These are phyloP conservation scores for Spizellomyces sp. DNA, from an alignment of 192 early-diverging fungal species.

Conservation along the genomic window DNA sequence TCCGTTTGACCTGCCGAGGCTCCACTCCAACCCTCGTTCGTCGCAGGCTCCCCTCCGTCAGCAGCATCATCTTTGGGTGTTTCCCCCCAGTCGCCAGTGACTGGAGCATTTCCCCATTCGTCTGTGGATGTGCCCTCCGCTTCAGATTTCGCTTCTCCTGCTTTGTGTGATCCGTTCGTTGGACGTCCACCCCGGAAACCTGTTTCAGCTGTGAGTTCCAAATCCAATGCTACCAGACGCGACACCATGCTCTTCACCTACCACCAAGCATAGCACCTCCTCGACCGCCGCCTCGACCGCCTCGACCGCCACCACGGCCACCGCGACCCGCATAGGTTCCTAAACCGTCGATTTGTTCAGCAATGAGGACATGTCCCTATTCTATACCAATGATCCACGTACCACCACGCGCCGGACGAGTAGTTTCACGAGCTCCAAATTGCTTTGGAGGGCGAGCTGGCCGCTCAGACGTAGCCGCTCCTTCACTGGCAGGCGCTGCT, in stretches of 20 bases:
- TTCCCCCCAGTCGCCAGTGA: not conserved
- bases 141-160: too few species aligned
- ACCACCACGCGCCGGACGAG: slow-evolving; percentile 60
- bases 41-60: not conserved
- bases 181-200: not conserved
- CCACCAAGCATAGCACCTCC: slow-evolving; percentile 50
- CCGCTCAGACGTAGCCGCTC: not conserved
- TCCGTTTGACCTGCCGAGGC: not conserved
- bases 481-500: slow-evolving; percentile 14
- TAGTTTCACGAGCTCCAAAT: not conserved
- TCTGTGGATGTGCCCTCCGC: too few species aligned
- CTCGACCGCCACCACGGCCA: slow-evolving; percentile 69
- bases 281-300: slow-evolving; percentile 54
- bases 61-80: not conserved
- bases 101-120: not conserved
- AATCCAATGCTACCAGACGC: not conserved
- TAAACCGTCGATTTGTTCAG: slow-evolving; percentile 15
- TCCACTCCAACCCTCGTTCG: not conserved
- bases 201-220: not conserved
- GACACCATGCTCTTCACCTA: not conserved
- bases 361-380: not conserved
- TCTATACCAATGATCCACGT: slow-evolving; percentile 27
- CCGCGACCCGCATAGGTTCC: slow-evolving; percentile 48
- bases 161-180: too few species aligned
- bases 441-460: slow-evolving; percentile 1